Conservation (phyloP, 2,329 filamentous ascomycete genomes). For the Dactylellina haptotyla region DNA sequence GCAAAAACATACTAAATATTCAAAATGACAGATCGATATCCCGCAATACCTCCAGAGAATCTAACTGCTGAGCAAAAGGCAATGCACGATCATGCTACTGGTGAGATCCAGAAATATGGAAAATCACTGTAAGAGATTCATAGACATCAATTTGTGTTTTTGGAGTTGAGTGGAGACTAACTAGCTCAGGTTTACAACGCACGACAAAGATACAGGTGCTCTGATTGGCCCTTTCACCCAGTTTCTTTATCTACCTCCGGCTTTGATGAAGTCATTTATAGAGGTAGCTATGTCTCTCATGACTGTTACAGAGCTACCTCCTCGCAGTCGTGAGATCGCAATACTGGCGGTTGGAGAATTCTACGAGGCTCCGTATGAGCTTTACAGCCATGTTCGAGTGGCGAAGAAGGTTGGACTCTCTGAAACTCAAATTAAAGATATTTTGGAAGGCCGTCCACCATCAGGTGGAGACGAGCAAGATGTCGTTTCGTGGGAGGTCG, state of each 20-base stretch:
- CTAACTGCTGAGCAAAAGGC: background rate
- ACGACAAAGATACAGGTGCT: background rate
- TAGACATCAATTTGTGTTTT: background rate
- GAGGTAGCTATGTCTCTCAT: background rate
- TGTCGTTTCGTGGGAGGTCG: background rate
- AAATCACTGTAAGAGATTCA: background rate
- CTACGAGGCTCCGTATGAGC: slow-evolving; percentile 14
- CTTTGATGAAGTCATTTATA: background rate
- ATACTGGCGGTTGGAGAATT: slow-evolving; percentile 17
- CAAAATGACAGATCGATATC: background rate
- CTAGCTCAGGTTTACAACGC: background rate
- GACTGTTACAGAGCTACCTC: background rate
- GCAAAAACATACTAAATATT: too few relatives aligned
- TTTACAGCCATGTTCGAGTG: slow-evolving; percentile 13
- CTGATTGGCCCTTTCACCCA: background rate
- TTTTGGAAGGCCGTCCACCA: slow-evolving; percentile 6
- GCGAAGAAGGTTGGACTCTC: slow-evolving; percentile 12
- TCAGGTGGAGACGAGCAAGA: background rate
- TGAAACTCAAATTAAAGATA: slow-evolving; percentile 11
- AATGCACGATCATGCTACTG: background rate
- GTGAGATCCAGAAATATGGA: background rate
- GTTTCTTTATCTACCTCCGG: slow-evolving; percentile 4
- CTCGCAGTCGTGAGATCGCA: slow-evolving; percentile 10
- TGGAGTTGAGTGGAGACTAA: background rate
- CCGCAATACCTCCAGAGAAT: background rate